Conservation (phyloP, 2,329 filamentous ascomycete genomes). For the Scytalidium sp. region DNA sequence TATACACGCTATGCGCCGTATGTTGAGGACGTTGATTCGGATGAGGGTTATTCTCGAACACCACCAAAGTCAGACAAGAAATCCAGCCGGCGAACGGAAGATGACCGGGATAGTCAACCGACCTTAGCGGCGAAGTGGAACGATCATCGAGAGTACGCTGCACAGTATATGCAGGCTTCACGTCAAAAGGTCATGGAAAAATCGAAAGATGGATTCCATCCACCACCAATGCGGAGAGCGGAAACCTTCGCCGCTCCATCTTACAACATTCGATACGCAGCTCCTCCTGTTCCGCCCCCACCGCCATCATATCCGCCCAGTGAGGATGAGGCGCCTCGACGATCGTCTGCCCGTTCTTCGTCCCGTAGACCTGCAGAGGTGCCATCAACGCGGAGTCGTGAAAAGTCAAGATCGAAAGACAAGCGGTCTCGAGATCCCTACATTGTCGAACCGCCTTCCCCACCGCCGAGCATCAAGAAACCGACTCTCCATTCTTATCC, state of each 20-base stretch:
- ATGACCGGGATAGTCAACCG: slow-evolving; percentile 10
- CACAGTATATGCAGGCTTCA: slow-evolving; percentile 27
- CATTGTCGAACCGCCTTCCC: slow-evolving; percentile 25
- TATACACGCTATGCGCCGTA: slow-evolving; percentile 12
- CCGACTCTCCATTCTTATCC: slow-evolving; percentile 23
- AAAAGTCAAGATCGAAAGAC: slow-evolving; percentile 8
- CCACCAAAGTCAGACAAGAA: slow-evolving; percentile 19
- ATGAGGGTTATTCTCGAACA: slow-evolving; percentile 13
- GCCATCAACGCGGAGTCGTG: slow-evolving; percentile 14
- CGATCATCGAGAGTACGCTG: slow-evolving; percentile 20
- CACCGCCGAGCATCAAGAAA: slow-evolving; percentile 17
- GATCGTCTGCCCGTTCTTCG: slow-evolving; percentile 24
- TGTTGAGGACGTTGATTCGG: slow-evolving; percentile 22
- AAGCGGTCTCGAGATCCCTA: slow-evolving; percentile 10
- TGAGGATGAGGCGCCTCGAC: slow-evolving; percentile 26
- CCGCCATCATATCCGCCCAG: slow-evolving; percentile 8
- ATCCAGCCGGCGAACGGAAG: slow-evolving; percentile 16
- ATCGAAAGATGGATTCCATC: slow-evolving; percentile 11
- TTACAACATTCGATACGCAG: slow-evolving; percentile 21
- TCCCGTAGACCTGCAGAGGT: slow-evolving; percentile 23
- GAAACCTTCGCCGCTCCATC: slow-evolving; percentile 22
- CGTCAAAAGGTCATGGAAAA: slow-evolving; percentile 14
- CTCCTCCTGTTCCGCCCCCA: slow-evolving; percentile 8
- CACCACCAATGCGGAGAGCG: slow-evolving; percentile 19
- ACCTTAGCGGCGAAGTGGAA: slow-evolving; percentile 18